Conservation (phyloP, 2,329 filamentous ascomycete genomes). For the Scedosporium dehoogii region DNA sequence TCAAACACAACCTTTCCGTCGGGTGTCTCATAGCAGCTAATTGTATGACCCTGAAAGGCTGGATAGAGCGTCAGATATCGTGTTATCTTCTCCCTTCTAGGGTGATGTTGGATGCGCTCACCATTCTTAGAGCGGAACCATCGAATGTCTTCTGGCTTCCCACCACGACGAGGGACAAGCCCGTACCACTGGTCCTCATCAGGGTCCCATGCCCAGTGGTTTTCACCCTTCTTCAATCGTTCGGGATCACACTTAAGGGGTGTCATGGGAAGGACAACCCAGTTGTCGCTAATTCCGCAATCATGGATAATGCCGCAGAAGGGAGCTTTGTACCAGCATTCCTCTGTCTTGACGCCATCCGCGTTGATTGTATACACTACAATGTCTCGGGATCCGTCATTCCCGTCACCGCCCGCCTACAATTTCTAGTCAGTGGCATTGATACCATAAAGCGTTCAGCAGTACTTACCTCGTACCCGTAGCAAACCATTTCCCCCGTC, state of each 20-base stretch:
- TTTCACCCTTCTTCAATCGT: not conserved
- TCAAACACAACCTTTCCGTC: slow-evolving; percentile 34
- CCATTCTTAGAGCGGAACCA: slow-evolving; percentile 7
- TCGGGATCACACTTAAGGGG: slow-evolving; percentile 5
- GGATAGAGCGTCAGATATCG: not conserved
- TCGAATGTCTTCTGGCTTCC: slow-evolving; percentile 11
- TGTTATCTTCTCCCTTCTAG: not conserved
- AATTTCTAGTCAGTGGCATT: not conserved
- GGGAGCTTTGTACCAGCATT: slow-evolving; percentile 23
- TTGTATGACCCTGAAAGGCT: slow-evolving; percentile 37
- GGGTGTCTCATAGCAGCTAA: slow-evolving; percentile 36
- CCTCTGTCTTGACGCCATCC: slow-evolving; percentile 20
- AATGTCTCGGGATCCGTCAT: slow-evolving; percentile 25
- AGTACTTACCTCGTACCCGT: slow-evolving; percentile 29
- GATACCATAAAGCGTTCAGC: not conserved
- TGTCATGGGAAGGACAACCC: slow-evolving; percentile 3
- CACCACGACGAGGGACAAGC: not conserved
- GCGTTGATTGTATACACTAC: slow-evolving; percentile 22
- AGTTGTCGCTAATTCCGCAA: slow-evolving; percentile 24
- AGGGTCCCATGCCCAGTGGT: slow-evolving; percentile 7
- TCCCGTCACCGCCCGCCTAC: slow-evolving; percentile 3
- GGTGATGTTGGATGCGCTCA: not conserved
- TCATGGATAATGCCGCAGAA: slow-evolving; percentile 31
- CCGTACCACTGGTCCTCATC: slow-evolving; percentile 5
- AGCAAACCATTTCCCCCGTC: slow-evolving; percentile 27